Evolutionary conservation across 2,329 filamentous ascomycete species (phyloP), one percentile per base, ranked within the genome.

Genomic region (Colletotrichum somersetense): DNA sequence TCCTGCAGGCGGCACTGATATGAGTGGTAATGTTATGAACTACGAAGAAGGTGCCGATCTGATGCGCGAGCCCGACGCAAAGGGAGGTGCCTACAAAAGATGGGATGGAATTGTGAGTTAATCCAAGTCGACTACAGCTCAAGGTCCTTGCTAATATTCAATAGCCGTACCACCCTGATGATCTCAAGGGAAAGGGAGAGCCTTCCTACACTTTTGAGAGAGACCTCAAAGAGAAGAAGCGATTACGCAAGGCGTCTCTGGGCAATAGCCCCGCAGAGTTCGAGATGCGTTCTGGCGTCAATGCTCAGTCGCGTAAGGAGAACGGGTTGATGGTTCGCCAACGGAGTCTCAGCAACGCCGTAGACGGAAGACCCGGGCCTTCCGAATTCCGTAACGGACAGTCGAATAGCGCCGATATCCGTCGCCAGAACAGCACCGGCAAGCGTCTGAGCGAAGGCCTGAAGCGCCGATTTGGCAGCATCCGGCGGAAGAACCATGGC

Each of bases 31-130:
- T 65, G 83, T 88, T 14, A 93, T 97, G 85, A 75, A 91, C 38
- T 98, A 98, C 77, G 86, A 94, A 77, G 95, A 98, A 78, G 95
- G 95, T n/a, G 88, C 91, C 2, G 94, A 97, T 77, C 85, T 97
- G 79, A 95, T 95, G 92, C 87, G 91, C 62, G 93, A 96, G 77
- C 82, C 83, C 0, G 89, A 92, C 73, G 88, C 89, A 3, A 79
- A 83, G 0, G 93, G 93, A 20, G 93, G 91, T n/a, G 87, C 92
- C 18, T 97, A 96, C 79, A 92, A 90, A 83, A 89, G 93, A 58
- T 96, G 90, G 85, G 89, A 91, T 5, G 91, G 90, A 62, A 80
- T 93, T 75, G 94, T 96, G 86, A 81, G 91, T 87, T 18, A n/a
- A 16, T 5, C 2, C 8, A 14, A 18, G 30, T 23, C 12, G 30